phyloP scores from a whole-genome alignment of 2,329 filamentous ascomycete species.

The Colletotrichum agaves region DNA sequence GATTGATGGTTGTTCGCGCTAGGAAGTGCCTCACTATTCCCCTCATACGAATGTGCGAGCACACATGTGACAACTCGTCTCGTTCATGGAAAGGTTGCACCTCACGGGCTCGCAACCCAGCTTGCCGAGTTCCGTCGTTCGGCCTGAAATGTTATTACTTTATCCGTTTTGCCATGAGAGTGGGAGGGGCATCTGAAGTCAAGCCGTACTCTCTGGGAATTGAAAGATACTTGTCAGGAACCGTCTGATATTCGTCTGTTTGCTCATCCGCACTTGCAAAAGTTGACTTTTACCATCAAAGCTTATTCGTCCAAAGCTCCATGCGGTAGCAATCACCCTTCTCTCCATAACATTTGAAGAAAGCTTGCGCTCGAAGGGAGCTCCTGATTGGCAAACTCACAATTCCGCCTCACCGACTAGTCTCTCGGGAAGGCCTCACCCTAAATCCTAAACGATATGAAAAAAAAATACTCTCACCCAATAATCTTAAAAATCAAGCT shows the following conservation, averaged over 20 bases:
- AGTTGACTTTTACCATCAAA: not conserved
- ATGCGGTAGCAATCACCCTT: not conserved
- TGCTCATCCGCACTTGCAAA: slow-evolving; percentile 7
- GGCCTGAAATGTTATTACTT: not conserved
- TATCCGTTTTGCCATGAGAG: not conserved
- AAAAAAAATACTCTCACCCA: not conserved
- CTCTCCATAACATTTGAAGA: not conserved
- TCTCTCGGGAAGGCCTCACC: slow-evolving; percentile 11
- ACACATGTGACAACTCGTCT: too few species aligned
- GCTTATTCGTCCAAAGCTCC: not conserved
- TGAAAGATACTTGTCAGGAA: slow-evolving; percentile 24
- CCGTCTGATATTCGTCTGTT: slow-evolving; percentile 9
- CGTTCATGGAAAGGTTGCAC: too few species aligned
- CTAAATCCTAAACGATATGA: slow-evolving; percentile 9
- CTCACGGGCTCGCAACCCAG: not conserved
- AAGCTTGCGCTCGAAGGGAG: slow-evolving; percentile 4
- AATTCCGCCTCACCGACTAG: not conserved
- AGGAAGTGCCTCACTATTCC: too few species aligned
- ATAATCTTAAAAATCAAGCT: slow-evolving; percentile 7
- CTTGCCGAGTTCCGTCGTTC: not conserved
- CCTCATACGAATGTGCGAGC: too few species aligned
- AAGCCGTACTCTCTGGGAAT: not conserved
- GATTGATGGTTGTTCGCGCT: too few species aligned
- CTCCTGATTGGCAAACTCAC: slow-evolving; percentile 7
- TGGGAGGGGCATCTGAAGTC: not conserved